A percentile compares a stretch with the other conserved stretches of the same genome.
These are phyloP conservation scores for Phaeosphaeriaceae sp. DNA, from an alignment of 2,329 filamentous ascomycete genomes.

Conservation along the genomic window DNA sequence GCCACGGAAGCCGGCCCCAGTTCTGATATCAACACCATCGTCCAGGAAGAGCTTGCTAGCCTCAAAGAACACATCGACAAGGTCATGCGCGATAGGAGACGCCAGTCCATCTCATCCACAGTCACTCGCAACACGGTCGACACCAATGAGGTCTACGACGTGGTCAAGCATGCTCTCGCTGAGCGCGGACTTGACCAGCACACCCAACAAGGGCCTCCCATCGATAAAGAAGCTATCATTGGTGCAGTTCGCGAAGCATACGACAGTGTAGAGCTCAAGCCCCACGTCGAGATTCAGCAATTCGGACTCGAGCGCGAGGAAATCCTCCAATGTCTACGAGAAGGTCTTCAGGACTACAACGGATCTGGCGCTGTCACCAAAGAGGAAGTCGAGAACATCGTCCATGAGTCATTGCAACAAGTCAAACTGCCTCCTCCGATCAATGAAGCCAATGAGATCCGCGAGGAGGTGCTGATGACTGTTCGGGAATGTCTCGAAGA, in stretches of 20 bases:
- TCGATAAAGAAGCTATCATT: slow-evolving; percentile 81
- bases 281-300: slow-evolving; percentile 88
- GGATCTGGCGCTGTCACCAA: slow-evolving; percentile 70
- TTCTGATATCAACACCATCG: slow-evolving; percentile 77
- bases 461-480: slow-evolving; percentile 83
- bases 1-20: slow-evolving; percentile 55
- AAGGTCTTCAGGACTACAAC: slow-evolving; percentile 82
- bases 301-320: slow-evolving; percentile 91
- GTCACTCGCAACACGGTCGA: slow-evolving; percentile 73
- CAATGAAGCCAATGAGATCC: slow-evolving; percentile 72
- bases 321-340: slow-evolving; percentile 82
- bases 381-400: slow-evolving; percentile 84
- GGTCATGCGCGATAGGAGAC: slow-evolving; percentile 77
- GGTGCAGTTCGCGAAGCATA: slow-evolving; percentile 88
- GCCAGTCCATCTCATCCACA: slow-evolving; percentile 69
- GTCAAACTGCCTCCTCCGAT: slow-evolving; percentile 78
- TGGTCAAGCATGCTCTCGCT: slow-evolving; percentile 76
- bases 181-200: slow-evolving; percentile 60
- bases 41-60: slow-evolving; percentile 81
- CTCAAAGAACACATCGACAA: slow-evolving; percentile 85
- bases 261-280: slow-evolving; percentile 81
- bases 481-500: slow-evolving; percentile 88
- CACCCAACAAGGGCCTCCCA: slow-evolving; percentile 45
- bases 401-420: slow-evolving; percentile 84
- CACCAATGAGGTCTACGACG: slow-evolving; percentile 85